Evolutionary conservation across 805 yeast species (phyloP), one percentile per base, ranked within the genome.

Genomic region (Candida vartiovaarae): DNA sequence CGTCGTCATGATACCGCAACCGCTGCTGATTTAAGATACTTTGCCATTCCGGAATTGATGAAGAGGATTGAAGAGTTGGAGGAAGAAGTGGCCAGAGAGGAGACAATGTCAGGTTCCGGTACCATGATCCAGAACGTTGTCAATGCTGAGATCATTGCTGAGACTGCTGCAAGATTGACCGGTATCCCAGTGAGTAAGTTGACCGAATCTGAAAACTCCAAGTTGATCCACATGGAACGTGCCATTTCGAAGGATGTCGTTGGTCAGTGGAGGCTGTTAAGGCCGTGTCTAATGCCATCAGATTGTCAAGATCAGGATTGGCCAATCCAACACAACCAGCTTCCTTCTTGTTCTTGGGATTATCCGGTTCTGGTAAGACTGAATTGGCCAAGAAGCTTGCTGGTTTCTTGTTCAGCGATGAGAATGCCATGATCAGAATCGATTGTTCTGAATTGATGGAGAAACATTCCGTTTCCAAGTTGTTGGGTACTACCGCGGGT

Each of bases 281-380:
- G 63, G 96, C 97, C 2, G 99, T 93, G 35, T 78, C 98, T 8
- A 91, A 93, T 63, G 95, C 98, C 5, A 86, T 93, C 43, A 79
- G 99, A 66, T 74, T 93, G 56, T 80, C 87, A 15, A 79, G 99
- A 63, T 90, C 98, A 8, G 99, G 99, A 23, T 74, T 93, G 51
- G 85, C 96, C 25, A 93, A 93, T 64, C 99, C 99, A 43, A 78
- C 89, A 64, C 96, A 95, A 53, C 99, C 99, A 5, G 88, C 98
- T 1, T 86, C 96, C 10, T 93, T 93, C 76, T 61, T 93, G 60
- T 93, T 93, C 75, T 71, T 95, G 49, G 99, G 99, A 47, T 76
- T 91, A 47, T 86, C 96, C 3, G 99, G 99, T 56, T 88, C 96
- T 6, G 99, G 99, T 77, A 93, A 93, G 74, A 93, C 99, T 7